Conservation (phyloP, 306 rosid genomes). For the Albizia julibrissin region DNA sequence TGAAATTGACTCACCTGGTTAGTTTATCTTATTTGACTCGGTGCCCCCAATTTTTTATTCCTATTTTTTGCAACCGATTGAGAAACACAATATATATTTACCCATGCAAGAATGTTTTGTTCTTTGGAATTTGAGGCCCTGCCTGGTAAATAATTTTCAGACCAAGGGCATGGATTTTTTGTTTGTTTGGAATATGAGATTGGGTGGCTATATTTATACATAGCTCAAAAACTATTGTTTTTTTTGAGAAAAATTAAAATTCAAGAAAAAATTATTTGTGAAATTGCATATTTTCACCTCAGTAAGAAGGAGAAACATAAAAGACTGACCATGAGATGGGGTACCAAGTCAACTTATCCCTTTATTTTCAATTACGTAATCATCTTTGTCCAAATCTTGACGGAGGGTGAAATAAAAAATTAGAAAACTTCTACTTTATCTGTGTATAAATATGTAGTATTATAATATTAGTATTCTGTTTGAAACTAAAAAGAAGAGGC, state of each 20-base stretch:
- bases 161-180: no score
- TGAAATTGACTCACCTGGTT: constrained; percentile 88
- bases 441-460: background rate
- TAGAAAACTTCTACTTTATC: background rate
- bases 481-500: background rate
- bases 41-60: background rate
- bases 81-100: no score
- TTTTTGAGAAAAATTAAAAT: no score
- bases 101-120: no score
- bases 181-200: no score
- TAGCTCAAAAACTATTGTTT: no score
- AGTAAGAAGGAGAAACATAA: background rate
- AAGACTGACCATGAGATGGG: background rate
- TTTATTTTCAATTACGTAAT: background rate
- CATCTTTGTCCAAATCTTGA: background rate
- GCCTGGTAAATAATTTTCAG: no score
- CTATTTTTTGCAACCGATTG: no score
- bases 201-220: background rate
- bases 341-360: background rate
- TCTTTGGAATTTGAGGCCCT: no score
- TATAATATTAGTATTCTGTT: background rate
- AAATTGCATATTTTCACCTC: background rate
- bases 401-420: background rate
- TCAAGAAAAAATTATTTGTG: background rate
- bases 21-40: constrained; percentile 9